Conservation (phyloP, 495 filamentous ascomycete species). For the Cercophora scortea region DNA sequence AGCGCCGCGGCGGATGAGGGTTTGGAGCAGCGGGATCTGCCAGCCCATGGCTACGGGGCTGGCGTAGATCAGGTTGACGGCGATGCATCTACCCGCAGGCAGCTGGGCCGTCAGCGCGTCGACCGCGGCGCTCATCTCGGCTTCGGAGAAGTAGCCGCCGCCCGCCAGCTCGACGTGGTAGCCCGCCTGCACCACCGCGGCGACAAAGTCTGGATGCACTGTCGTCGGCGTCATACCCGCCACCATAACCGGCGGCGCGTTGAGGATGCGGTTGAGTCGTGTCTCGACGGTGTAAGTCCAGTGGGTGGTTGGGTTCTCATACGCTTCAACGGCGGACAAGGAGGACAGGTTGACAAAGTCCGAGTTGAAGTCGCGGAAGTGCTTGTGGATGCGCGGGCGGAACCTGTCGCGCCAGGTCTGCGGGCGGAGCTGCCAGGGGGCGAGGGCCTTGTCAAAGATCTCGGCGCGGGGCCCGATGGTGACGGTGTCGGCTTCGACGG, state of each 20-base stretch:
- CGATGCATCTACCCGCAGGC: slow-evolving; percentile 87
- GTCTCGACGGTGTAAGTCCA: not conserved
- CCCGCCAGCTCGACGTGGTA: slow-evolving; percentile 82
- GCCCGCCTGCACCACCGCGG: slow-evolving; percentile 79
- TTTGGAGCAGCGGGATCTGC: slow-evolving; percentile 80
- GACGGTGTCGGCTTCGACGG: not conserved
- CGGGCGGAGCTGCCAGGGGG: not conserved
- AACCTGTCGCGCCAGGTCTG: not conserved
- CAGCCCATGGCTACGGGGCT: slow-evolving; percentile 83
- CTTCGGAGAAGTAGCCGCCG: slow-evolving; percentile 85
- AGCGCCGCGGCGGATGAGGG: slow-evolving; percentile 72
- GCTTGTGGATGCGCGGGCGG: not conserved
- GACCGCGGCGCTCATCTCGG: slow-evolving; percentile 75
- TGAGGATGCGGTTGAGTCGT: not conserved
- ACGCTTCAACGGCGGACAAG: not conserved
- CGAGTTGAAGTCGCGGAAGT: not conserved
- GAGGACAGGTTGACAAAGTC: not conserved
- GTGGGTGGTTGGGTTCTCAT: no score
- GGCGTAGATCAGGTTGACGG: slow-evolving; percentile 86
- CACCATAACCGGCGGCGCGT: slow-evolving; percentile 62
- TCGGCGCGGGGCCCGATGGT: not conserved
- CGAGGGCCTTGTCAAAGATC: not conserved
- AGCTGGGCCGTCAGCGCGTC: slow-evolving; percentile 24
- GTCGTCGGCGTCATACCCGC: slow-evolving; percentile 93
- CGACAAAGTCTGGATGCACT: slow-evolving; percentile 82